phyloP scores from a whole-genome alignment of 164 flowering plant genomes.

The Santalum album region DNA sequence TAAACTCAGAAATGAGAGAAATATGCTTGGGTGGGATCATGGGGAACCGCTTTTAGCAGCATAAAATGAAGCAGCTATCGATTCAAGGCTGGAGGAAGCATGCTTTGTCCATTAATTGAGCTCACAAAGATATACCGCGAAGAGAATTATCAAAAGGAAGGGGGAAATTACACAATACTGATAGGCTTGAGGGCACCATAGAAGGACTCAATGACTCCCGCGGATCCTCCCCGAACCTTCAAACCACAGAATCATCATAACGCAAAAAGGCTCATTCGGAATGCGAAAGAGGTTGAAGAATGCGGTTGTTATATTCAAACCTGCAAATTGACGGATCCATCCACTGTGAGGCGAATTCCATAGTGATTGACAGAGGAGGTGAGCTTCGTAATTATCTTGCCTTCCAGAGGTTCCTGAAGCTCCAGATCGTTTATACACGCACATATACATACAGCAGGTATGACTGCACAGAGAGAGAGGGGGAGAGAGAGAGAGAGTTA shows the following conservation, averaged over 20 bases:
- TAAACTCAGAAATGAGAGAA: too few relatives aligned
- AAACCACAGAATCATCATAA: background rate
- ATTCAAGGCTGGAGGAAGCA: too few relatives aligned
- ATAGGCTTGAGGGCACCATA: constrained; percentile 70
- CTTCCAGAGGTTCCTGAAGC: constrained; percentile 64
- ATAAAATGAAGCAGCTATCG: too few relatives aligned
- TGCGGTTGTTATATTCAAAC: constrained; percentile 13
- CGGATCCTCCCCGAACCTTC: constrained; percentile 83
- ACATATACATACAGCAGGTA: background rate
- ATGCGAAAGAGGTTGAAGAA: background rate
- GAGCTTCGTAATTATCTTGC: constrained; percentile 48
- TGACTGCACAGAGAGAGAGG: constrained; percentile 2
- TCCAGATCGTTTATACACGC: background rate
- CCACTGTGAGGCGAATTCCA: constrained; percentile 57
- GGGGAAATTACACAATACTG: constrained; percentile 41
- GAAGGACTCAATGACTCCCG: constrained; percentile 80
- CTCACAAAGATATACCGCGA: too few relatives aligned
- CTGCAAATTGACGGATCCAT: constrained; percentile 77
- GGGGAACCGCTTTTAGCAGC: too few relatives aligned
- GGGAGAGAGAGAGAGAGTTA: constrained; percentile 12
- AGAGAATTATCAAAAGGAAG: background rate
- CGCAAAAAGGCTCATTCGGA: too few relatives aligned
- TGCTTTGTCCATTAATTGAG: too few relatives aligned
- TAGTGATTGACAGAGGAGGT: constrained; percentile 64
- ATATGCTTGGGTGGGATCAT: too few relatives aligned